Evolutionary conservation across 768 basidiomycete genomes (phyloP), one percentile per base, ranked within the genome.

Genomic region (Gloeopeniophorella convolvens): DNA sequence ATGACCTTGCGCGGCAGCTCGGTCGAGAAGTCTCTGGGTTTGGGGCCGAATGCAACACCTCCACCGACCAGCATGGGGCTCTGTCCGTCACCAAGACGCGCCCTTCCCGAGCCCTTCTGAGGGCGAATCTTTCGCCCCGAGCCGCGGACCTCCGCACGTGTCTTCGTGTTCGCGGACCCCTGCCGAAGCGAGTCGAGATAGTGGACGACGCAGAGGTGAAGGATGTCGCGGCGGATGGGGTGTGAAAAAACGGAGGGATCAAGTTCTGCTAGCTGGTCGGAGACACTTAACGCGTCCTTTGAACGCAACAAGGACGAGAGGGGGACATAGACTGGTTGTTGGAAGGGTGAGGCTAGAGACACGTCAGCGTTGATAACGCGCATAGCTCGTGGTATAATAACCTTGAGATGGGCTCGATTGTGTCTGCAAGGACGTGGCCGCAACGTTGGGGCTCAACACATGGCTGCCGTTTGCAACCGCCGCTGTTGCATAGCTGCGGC

Each of bases 1-100:
- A 91, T 77, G 58, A 96, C 87, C 68, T 97, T 97, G 56, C 89
- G 78, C n/a, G 89, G 88, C 31, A 99, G 77, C 56, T 89, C 85
- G 16, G 91, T 92, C 60, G 86, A 82, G 66, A 94, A 97, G 65
- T 96, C 89, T 42, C 92, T 79, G 3, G 92, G 89, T 63, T 89
- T 85, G 0, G 91, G 90, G 26, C 92, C 92, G 54, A 92, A 93
- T 5, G 90, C 90, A 33, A 87, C 79, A 59, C 95, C 96, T 68
- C 96, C 96, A 28, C 95, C 95, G 27, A 83, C 75, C 47, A 85
- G 77, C 77, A 91, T 89, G 1, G 90, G 91, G 65, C 81, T 86
- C 60, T 90, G 88, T 2, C 74, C 80, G 59, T 93, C 91, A 40
- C 94, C 95, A 9, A 96, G 71, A 63, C 96, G 89, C 9, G 96